These are phyloP conservation scores for Singerocomus inundabilis DNA, from an alignment of 1,284 basidiomycete genomes.

Conservation along the genomic window DNA sequence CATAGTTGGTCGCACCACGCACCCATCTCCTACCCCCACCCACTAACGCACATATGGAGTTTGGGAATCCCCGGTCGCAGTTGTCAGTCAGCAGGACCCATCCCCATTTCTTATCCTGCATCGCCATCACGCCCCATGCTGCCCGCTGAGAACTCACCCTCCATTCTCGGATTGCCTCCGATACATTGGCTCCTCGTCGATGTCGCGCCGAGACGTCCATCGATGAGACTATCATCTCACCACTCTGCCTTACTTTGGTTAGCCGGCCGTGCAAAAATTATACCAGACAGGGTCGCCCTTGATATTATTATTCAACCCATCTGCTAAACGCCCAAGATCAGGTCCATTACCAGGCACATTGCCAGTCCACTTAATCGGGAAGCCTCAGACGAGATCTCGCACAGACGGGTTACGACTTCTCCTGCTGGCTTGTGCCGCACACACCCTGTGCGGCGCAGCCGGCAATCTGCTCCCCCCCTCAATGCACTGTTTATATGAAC, in stretches of 20 bases:
- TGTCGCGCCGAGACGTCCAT: slow-evolving; percentile 5
- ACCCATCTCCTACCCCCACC: too few species aligned
- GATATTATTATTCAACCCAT: slow-evolving; percentile 23
- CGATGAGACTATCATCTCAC: slow-evolving; percentile 17
- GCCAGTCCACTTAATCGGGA: slow-evolving; percentile 26
- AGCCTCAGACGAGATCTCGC: slow-evolving; percentile 31
- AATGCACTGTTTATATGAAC: slow-evolving; percentile 27
- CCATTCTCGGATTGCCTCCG: slow-evolving; percentile 21
- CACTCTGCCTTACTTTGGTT: slow-evolving; percentile 35
- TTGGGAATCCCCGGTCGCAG: slow-evolving; percentile 20
- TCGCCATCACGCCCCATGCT: slow-evolving; percentile 24
- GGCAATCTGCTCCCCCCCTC: slow-evolving; percentile 33
- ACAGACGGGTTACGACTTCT: slow-evolving; percentile 29
- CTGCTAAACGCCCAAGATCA: slow-evolving; percentile 24
- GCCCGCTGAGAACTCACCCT: slow-evolving; percentile 14
- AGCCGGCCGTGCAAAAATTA: slow-evolving; percentile 19
- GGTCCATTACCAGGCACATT: slow-evolving; percentile 32
- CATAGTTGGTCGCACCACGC: slow-evolving; percentile 16
- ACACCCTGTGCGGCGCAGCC: slow-evolving; percentile 32
- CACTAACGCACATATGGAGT: too few species aligned
- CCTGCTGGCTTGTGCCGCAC: slow-evolving; percentile 33
- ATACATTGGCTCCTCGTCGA: slow-evolving; percentile 20
- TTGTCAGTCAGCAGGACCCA: slow-evolving; percentile 21
- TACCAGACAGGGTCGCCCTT: slow-evolving; percentile 30
- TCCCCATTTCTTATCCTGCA: slow-evolving; percentile 14